Base-by-base conservation (phyloP, 441 rosid genomes). In the Syzygium syzygioides region DNA sequence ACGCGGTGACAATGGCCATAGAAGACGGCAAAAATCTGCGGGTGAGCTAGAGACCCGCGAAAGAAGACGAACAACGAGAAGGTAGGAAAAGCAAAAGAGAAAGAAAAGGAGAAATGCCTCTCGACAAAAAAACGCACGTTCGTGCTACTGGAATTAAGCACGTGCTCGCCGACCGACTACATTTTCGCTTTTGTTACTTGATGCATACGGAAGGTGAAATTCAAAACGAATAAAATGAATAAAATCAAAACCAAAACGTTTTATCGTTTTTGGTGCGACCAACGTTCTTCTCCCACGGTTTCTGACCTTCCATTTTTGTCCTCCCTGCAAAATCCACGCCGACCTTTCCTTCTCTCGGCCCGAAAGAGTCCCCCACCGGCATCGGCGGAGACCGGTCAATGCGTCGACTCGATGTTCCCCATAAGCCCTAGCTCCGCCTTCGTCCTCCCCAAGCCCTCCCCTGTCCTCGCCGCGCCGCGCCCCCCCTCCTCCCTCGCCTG, bases 401-500 rank as follows among this genome's bases (percentile, higher is more conserved):
- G 85, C 26, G 26, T 79, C 26, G 86, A 66, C 60, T 45, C 91
- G 89, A 90, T 96, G 97, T 92, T 93, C 91, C 91, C 94, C 90
- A 85, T 92, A 87, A 93, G 87, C 93, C 96, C 93, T 57, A 91
- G 87, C 90, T 83, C 93, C 90, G 7, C 79, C 41, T 62, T 91
- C 90, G 90, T 91, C 90, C 86, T 92, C 92, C 80, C 94, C 86
- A 91, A 90, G 50, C 90, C 94, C 90, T 86, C 90, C 85, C 90
- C 86, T 90, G 80, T 87, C 90, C 86, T 50, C 60, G 88, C 85
- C 76, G 71, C 62, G 34, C 89, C 62, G 34, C 89, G 91, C 83
- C 86, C 59, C 56, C 89, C 92, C 89, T 89, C 94, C 90, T 89
- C 94, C 90, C 86, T 90, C 91, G 93, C 93, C 90, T 94, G 97